Conservation (phyloP, 768 basidiomycete genomes). For the Rhizopogon vinicolor region DNA sequence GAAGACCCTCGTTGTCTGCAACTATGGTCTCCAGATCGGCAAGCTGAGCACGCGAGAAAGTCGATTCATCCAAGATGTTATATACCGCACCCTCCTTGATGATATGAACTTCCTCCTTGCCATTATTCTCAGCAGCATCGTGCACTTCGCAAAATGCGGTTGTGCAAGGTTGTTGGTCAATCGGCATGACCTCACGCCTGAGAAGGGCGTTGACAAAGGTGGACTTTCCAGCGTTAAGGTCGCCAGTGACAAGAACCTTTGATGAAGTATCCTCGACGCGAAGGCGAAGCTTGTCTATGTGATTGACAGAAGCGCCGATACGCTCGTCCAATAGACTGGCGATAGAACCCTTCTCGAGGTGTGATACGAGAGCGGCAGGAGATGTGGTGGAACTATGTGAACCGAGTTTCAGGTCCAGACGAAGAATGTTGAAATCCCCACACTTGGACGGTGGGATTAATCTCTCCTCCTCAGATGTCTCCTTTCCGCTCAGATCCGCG, state of each 20-base stretch:
- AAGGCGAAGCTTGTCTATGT: conserved; percentile 79
- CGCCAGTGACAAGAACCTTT: conserved; percentile 96
- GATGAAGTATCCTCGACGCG: conserved; percentile 91
- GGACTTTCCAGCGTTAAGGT: conserved; percentile 97
- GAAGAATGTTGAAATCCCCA: conserved; percentile 81
- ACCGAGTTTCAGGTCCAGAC: conserved; percentile 90
- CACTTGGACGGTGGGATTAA: conserved; percentile 36
- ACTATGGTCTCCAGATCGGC: conserved; percentile 76
- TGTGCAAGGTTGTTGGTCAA: conserved; percentile 97
- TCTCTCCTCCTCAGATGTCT: conserved; percentile 26
- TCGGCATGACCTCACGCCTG: conserved; percentile 87
- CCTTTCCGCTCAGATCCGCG: conserved; percentile 18
- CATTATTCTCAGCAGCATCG: conserved; percentile 77
- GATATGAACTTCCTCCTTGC: conserved; percentile 82
- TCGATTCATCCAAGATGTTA: conserved; percentile 64
- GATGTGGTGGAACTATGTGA: conserved; percentile 58
- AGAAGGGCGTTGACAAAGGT: conserved; percentile 97
- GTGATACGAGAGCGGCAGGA: conserved; percentile 74
- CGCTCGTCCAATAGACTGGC: conserved; percentile 89
- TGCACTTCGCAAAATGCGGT: conserved; percentile 97
- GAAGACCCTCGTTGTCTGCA: conserved; percentile 50
- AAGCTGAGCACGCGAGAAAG: conserved; percentile 66
- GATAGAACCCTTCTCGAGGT: conserved; percentile 90
- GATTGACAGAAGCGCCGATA: conserved; percentile 64
- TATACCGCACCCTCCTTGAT: conserved; percentile 68